These are phyloP conservation scores for Arabis hirsuta DNA, from an alignment of 345 rosid genomes.

Conservation along the genomic window DNA sequence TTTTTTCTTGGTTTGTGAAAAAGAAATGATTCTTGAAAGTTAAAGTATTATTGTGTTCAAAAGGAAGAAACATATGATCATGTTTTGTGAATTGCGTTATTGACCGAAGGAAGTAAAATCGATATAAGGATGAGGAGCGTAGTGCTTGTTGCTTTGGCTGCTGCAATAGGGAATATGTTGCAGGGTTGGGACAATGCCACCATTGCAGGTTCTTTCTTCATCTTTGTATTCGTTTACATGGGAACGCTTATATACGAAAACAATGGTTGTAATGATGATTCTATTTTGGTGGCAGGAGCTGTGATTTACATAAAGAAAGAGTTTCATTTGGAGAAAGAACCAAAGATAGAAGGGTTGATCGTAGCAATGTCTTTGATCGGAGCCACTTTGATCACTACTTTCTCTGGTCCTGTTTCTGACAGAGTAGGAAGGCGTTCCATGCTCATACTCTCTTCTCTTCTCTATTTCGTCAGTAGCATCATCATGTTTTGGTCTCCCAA, in stretches of 20 bases:
- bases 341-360: conserved; percentile 71
- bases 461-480: conserved; percentile 75
- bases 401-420: conserved; percentile 82
- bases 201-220: conserved; percentile 63
- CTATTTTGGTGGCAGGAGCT: conserved; percentile 54
- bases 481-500: conserved; percentile 88
- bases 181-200: conserved; percentile 99
- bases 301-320: conserved; percentile 77
- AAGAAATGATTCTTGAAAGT: conserved; percentile 5
- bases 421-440: conserved; percentile 79
- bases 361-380: conserved; percentile 91
- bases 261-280: not conserved
- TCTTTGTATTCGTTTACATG: not conserved
- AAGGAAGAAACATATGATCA: conserved; percentile 3
- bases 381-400: conserved; percentile 77
- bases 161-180: conserved; percentile 77
- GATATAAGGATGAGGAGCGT: conserved; percentile 59
- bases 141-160: conserved; percentile 71
- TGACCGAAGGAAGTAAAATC: conserved; percentile 7
- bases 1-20: not conserved
- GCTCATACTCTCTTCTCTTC: conserved; percentile 71
- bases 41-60: not conserved
- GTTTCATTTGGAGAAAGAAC: conserved; percentile 49
- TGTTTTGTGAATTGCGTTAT: not conserved
- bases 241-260: not conserved